phyloP scores from a whole-genome alignment of 2,329 filamentous ascomycete species.

The Talaromyces verruculosus region DNA sequence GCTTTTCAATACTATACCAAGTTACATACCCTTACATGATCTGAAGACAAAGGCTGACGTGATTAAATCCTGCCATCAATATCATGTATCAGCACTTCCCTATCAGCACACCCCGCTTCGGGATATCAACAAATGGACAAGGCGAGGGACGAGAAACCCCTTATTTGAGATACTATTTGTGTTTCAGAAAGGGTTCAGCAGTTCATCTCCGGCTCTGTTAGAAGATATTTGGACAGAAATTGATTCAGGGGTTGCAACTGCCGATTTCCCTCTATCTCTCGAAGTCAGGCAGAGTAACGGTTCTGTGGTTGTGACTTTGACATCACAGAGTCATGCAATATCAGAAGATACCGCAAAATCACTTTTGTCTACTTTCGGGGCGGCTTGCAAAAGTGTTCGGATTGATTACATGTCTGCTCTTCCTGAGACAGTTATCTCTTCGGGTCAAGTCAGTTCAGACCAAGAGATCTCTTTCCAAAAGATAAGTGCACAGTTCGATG shows the following conservation, averaged over 20 bases:
- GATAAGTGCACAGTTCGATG: background rate
- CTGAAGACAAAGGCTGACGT: slow-evolving; percentile 60
- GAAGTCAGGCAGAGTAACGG: slow-evolving; percentile 63
- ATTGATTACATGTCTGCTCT: slow-evolving; percentile 27
- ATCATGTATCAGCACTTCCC: slow-evolving; percentile 65
- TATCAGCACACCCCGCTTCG: slow-evolving; percentile 79
- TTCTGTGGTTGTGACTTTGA: slow-evolving; percentile 58
- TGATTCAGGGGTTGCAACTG: slow-evolving; percentile 46
- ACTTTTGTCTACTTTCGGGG: slow-evolving; percentile 48
- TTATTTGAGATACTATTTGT: slow-evolving; percentile 82
- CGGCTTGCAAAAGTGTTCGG: slow-evolving; percentile 39
- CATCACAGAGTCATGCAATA: slow-evolving; percentile 54
- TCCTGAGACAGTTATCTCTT: slow-evolving; percentile 16
- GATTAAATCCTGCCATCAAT: slow-evolving; percentile 65
- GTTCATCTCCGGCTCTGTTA: slow-evolving; percentile 26
- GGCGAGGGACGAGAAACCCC: slow-evolving; percentile 52
- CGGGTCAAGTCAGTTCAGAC: background rate
- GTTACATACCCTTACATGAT: slow-evolving; percentile 51
- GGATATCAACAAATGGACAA: slow-evolving; percentile 77
- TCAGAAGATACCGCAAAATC: slow-evolving; percentile 35
- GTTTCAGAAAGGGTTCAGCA: slow-evolving; percentile 62
- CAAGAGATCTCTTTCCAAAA: background rate
- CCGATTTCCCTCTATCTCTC: slow-evolving; percentile 75
- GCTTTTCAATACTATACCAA: slow-evolving; percentile 86
- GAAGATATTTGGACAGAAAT: slow-evolving; percentile 56